phyloP scores from a whole-genome alignment of 768 basidiomycete species.

The Kwoniella dendrophila region DNA sequence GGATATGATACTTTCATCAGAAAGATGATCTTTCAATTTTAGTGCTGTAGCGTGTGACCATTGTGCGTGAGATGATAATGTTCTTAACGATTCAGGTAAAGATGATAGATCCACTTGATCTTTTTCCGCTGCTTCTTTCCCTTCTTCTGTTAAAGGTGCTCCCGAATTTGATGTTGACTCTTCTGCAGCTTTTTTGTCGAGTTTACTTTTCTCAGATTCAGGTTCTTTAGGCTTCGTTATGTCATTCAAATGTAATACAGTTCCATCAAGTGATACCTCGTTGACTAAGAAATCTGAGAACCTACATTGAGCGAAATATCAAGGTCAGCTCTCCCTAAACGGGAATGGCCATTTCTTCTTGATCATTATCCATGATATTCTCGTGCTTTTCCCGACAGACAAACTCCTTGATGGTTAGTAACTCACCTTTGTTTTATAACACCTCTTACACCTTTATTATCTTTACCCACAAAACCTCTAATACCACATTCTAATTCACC shows the following conservation, averaged over 20 bases:
- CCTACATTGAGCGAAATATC: slow-evolving; percentile 57
- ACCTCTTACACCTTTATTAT: slow-evolving; percentile 63
- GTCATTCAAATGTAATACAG: slow-evolving; percentile 77
- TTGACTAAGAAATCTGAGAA: slow-evolving; percentile 97
- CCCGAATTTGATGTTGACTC: background rate
- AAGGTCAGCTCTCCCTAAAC: background rate
- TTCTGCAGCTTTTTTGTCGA: slow-evolving; percentile 50
- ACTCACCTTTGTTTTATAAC: slow-evolving; percentile 95
- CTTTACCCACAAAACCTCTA: slow-evolving; percentile 21
- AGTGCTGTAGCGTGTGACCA: slow-evolving; percentile 48
- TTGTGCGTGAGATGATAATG: slow-evolving; percentile 31
- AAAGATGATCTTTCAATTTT: slow-evolving; percentile 67
- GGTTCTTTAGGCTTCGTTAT: slow-evolving; percentile 70
- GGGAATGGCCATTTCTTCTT: no score
- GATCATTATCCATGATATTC: no score
- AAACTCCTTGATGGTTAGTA: background rate
- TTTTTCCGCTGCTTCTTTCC: slow-evolving; percentile 57
- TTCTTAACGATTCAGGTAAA: slow-evolving; percentile 44
- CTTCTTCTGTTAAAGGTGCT: slow-evolving; percentile 21
- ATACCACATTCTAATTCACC: slow-evolving; percentile 45
- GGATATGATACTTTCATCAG: slow-evolving; percentile 63
- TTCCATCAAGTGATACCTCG: slow-evolving; percentile 80
- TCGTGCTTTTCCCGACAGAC: background rate
- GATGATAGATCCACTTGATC: slow-evolving; percentile 23
- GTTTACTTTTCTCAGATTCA: slow-evolving; percentile 26